These are phyloP conservation scores for Wickerhamomyces chambardii DNA, from an alignment of 805 yeast genomes.

Conservation along the genomic window DNA sequence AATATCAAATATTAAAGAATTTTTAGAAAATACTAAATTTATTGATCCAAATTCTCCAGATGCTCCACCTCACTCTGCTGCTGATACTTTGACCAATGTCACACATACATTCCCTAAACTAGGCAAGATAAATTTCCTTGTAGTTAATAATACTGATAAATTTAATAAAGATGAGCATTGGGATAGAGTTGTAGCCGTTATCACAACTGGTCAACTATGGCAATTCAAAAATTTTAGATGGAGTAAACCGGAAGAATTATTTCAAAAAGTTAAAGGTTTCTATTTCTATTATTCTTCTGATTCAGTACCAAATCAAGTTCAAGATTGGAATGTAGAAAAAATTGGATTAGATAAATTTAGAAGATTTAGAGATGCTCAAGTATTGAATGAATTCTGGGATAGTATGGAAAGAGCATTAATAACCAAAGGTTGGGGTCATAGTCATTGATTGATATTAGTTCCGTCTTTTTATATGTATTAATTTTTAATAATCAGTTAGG, in stretches of 20 bases:
- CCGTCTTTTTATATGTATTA: too few species aligned
- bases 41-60: conserved; percentile 39
- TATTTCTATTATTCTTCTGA: conserved; percentile 74
- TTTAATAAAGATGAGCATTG: conserved; percentile 93
- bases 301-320: conserved; percentile 61
- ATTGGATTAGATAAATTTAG: conserved; percentile 72
- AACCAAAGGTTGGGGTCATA: conserved; percentile 39
- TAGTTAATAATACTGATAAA: conserved; percentile 83
- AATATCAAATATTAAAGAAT: conserved; percentile 54
- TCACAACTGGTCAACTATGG: conserved; percentile 98
- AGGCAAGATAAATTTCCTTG: conserved; percentile 57
- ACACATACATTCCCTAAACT: conserved; percentile 47
- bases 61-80: conserved; percentile 17
- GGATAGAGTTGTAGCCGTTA: conserved; percentile 93
- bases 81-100: conserved; percentile 34
- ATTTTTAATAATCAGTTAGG: too few species aligned
- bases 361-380: conserved; percentile 84
- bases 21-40: conserved; percentile 65
- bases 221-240: conserved; percentile 86
- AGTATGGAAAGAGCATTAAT: conserved; percentile 67
- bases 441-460: too few species aligned
- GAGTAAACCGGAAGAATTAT: conserved; percentile 69
- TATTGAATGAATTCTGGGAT: conserved; percentile 80
- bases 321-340: conserved; percentile 84
- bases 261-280: conserved; percentile 80